phyloP scores from a whole-genome alignment of 495 filamentous ascomycete genomes.

The Patellaria atrata region DNA sequence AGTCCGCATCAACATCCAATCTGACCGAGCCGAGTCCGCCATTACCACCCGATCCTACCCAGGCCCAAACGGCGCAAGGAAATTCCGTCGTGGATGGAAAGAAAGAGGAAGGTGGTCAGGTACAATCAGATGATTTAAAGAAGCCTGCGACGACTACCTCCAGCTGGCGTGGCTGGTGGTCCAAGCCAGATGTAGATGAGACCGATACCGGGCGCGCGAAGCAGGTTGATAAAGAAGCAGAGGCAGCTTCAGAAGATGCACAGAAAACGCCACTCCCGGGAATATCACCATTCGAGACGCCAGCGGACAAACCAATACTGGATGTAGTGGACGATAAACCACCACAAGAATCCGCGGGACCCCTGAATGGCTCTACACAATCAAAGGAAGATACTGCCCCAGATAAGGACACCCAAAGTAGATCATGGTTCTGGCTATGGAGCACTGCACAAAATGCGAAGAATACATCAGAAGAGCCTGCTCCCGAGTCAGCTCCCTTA shows the following conservation, averaged over 20 bases:
- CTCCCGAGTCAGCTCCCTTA: neutral
- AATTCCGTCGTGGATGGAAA: too few relatives aligned
- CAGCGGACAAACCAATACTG: constrained; percentile 1
- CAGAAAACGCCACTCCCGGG: constrained; percentile 19
- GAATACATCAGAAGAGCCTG: constrained; percentile 6
- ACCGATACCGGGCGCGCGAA: neutral
- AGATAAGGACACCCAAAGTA: constrained; percentile 8
- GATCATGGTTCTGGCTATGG: constrained; percentile 29
- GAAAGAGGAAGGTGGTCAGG: neutral
- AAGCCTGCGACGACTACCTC: too few relatives aligned
- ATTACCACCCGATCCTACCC: neutral
- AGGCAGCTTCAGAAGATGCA: constrained; percentile 10
- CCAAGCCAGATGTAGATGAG: too few relatives aligned
- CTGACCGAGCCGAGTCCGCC: too few relatives aligned
- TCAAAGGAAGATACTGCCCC: neutral
- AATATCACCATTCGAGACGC: constrained; percentile 12
- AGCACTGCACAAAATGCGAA: constrained; percentile 26
- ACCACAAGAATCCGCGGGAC: constrained; percentile 5
- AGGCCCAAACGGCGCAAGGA: too few relatives aligned
- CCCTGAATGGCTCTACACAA: neutral
- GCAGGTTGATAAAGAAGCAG: constrained; percentile 1
- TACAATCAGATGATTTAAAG: neutral
- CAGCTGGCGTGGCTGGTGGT: too few relatives aligned
- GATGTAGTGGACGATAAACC: neutral
- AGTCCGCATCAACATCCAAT: too few relatives aligned